Percentiles rank a stretch among this genome's conserved stretches.
Evolutionary conservation across 164 flowering plant species (phyloP).

Genomic region (Stephania japonica): DNA sequence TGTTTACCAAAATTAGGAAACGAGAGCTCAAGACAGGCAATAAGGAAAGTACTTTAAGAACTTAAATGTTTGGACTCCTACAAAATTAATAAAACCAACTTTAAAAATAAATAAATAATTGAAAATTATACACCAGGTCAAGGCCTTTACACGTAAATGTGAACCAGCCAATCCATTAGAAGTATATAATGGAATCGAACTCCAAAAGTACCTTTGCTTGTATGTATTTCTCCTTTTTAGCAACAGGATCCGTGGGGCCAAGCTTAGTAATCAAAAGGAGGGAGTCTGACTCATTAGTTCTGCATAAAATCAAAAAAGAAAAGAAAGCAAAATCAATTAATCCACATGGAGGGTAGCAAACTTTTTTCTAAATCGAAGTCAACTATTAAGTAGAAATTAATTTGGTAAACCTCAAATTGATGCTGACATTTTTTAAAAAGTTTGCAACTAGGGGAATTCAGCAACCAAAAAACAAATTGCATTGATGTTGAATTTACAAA

Average conservation of each 20-base stretch:
- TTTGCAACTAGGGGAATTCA: neutral
- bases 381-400: neutral
- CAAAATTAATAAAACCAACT: neutral
- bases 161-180: neutral
- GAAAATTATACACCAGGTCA: neutral
- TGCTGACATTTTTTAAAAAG: neutral
- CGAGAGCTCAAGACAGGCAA: neutral
- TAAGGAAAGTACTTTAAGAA: neutral
- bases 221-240: slow-evolving; percentile 33
- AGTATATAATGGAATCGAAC: neutral
- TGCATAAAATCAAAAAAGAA: slow-evolving; percentile 24
- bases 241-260: slow-evolving; percentile 40
- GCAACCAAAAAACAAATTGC: neutral
- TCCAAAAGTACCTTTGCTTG: slow-evolving; percentile 33
- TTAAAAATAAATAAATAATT: neutral
- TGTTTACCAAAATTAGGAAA: neutral
- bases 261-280: slow-evolving; percentile 44
- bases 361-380: neutral
- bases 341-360: neutral
- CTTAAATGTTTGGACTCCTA: neutral
- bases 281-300: slow-evolving; percentile 30
- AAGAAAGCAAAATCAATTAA: neutral
- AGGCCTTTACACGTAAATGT: neutral
- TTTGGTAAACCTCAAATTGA: neutral
- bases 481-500: neutral